These are phyloP conservation scores for Cladophialophora immunda DNA, from an alignment of 2,329 filamentous ascomycete genomes.

Conservation along the genomic window DNA sequence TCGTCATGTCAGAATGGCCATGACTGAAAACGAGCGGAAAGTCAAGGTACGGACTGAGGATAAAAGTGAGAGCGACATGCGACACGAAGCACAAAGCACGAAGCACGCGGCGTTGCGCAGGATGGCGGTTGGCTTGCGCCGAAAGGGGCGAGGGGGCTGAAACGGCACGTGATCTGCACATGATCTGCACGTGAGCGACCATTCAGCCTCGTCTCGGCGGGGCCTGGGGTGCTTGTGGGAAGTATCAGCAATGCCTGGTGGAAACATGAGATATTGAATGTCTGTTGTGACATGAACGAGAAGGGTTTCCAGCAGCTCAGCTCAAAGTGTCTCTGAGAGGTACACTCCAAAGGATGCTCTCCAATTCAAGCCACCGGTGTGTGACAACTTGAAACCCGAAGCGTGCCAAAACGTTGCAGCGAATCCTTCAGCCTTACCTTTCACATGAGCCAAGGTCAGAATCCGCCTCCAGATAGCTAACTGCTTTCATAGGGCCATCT, in stretches of 20 bases:
- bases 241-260: not conserved
- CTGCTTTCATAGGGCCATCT: not conserved
- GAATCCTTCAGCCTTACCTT: not conserved
- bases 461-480: not conserved
- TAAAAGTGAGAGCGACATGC: conserved; percentile 13
- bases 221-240: no score
- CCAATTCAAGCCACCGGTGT: not conserved
- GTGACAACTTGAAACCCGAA: not conserved
- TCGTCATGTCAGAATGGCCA: conserved; percentile 25
- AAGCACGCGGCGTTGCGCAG: conserved; percentile 8
- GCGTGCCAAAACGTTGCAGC: not conserved
- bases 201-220: not conserved
- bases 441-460: not conserved
- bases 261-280: not conserved
- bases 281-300: not conserved
- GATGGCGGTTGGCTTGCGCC: not conserved
- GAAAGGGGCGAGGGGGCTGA: not conserved
- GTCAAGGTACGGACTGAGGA: not conserved
- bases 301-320: not conserved
- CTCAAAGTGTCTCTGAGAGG: not conserved
- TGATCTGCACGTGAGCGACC: not conserved
- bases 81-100: not conserved
- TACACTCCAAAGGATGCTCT: not conserved
- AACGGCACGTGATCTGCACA: not conserved
- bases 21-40: conserved; percentile 9